Evolutionary conservation across 805 yeast species (phyloP).

Genomic region (Teunomyces aglyptinius): DNA sequence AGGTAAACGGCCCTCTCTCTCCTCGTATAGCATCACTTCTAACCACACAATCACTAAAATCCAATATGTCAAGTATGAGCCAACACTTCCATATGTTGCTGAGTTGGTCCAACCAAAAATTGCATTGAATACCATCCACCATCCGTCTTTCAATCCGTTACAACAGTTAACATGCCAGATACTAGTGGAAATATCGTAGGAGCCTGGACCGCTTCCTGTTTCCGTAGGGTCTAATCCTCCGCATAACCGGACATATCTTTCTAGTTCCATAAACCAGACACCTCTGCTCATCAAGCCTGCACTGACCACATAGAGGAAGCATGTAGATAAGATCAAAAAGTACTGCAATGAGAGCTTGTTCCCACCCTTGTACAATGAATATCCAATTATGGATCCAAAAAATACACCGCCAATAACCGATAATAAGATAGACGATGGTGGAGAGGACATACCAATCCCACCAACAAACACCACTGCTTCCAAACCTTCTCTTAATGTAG

Average conservation of each 20-base stretch:
- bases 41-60: slow-evolving; percentile 30
- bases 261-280: slow-evolving; percentile 44
- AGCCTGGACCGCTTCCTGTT: slow-evolving; percentile 47
- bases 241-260: slow-evolving; percentile 35
- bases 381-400: slow-evolving; percentile 34
- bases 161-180: slow-evolving; percentile 50
- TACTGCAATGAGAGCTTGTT: slow-evolving; percentile 42
- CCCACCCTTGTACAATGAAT: slow-evolving; percentile 37
- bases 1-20: slow-evolving; percentile 37
- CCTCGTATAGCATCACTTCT: slow-evolving; percentile 32
- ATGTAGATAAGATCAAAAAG: slow-evolving; percentile 37
- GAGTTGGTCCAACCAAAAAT: slow-evolving; percentile 47
- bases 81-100: slow-evolving; percentile 45
- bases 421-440: slow-evolving; percentile 32
- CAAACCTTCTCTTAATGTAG: slow-evolving; percentile 28
- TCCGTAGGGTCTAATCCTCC: slow-evolving; percentile 44
- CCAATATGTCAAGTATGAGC: slow-evolving; percentile 39
- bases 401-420: slow-evolving; percentile 27
- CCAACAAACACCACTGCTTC: slow-evolving; percentile 45
- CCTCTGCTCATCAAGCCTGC: slow-evolving; percentile 47
- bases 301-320: slow-evolving; percentile 42
- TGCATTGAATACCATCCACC: slow-evolving; percentile 49
- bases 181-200: slow-evolving; percentile 38
- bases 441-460: slow-evolving; percentile 40
- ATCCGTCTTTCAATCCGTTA: slow-evolving; percentile 42